Base-by-base conservation (phyloP, 805 yeast genomes). In the Wickerhamomyces bovis region DNA sequence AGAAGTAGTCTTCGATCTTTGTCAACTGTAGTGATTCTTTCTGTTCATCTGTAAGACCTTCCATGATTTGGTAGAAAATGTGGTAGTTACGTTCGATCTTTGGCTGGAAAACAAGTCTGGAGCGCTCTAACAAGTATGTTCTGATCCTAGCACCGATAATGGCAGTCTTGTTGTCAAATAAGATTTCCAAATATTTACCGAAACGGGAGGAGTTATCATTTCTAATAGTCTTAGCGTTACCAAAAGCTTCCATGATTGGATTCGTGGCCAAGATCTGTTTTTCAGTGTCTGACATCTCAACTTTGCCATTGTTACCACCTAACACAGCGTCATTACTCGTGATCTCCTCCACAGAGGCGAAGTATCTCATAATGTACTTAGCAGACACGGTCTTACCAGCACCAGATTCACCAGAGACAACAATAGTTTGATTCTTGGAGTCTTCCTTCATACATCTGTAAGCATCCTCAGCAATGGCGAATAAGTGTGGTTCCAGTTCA, bases 361-460 rank as follows among this genome's bases (percentile, higher is more conserved):
- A 90, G 67, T 90, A 92, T 66, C 98, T 81, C 98, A 92, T 92
- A 54, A 92, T 92, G 66, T 87, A 92, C 65, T 92, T 92, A 36
- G 99, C 99, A 52, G 94, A 83, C 38, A 92, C 98, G 5, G 98
- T 94, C 61, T 92, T 94, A 66, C 99, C 99, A 25, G 99, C 98
- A 67, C 99, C 99, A 7, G 96, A 87, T 69, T 92, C 99, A 69
- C 99, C 99, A 57, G 90, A 81, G 16, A 92, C 98, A 16, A 92
- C 97, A 52, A 92, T 90, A 1, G 99, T 92, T 69, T 92, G 99
- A 69, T 92, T 90, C 57, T 80, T 75, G 38, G 78, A 72, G 57
- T 89, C 95, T 42, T 83, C 76, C 60, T 86, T 85, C 99, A 92
- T 92, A 62, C 95, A 84, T 58, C 96, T 77, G 65, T 89, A 90